These are phyloP conservation scores for Triticum timopheevii DNA, from an alignment of 176 grass and related monocot genomes.

Conservation along the genomic window DNA sequence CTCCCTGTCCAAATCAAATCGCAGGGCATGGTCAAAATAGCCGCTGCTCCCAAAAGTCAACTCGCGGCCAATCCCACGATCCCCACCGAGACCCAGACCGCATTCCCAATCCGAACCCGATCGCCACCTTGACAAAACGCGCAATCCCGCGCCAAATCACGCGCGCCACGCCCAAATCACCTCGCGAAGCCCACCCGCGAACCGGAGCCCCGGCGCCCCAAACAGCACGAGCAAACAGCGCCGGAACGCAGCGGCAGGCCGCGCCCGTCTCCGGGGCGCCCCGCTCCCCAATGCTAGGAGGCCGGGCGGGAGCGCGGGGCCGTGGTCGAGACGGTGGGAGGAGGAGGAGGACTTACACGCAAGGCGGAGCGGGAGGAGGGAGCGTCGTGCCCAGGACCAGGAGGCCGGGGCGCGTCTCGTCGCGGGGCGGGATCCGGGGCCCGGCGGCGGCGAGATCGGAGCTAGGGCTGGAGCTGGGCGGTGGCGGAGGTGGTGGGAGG, in stretches of 20 bases:
- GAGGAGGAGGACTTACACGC: constrained; percentile 12
- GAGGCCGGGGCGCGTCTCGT: background rate
- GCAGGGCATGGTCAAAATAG: constrained; percentile 9
- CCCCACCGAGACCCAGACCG: background rate
- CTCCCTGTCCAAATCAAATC: constrained; percentile 1
- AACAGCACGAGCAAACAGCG: constrained; percentile 6
- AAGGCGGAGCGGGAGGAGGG: background rate
- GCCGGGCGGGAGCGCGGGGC: background rate
- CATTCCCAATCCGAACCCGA: constrained; percentile 28
- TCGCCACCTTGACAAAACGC: background rate
- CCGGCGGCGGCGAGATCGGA: constrained; percentile 30
- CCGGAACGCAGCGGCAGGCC: background rate
- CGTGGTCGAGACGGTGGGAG: background rate
- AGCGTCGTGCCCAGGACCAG: constrained; percentile 18
- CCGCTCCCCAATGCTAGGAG: constrained; percentile 6
- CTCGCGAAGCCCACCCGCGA: background rate
- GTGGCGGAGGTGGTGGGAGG: constrained; percentile 30
- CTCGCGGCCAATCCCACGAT: constrained; percentile 7
- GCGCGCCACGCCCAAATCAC: background rate
- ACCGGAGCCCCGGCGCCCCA: background rate
- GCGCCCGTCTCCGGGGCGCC: background rate
- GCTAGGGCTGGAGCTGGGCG: constrained; percentile 21
- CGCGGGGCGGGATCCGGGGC: constrained; percentile 26
- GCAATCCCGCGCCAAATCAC: constrained; percentile 16
- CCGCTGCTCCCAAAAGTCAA: constrained; percentile 30